Base-by-base conservation (phyloP, 208 protist genomes). In the Naegleria fowleri region DNA sequence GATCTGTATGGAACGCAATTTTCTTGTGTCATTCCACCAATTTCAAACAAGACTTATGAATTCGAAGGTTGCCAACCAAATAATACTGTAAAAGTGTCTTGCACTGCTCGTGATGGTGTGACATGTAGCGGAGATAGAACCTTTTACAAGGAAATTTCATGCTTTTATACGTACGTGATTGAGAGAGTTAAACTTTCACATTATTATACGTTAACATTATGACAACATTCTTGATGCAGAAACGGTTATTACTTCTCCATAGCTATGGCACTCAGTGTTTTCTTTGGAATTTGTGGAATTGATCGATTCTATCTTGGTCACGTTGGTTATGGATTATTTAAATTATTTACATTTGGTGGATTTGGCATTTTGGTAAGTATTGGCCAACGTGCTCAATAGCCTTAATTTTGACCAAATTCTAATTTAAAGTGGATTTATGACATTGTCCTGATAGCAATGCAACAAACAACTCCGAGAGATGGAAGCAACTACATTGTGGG, bases 301-400 rank as follows among this genome's bases (percentile, higher is more conserved):
- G 86, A 89, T 39, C 7, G 86, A 67, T 39, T 55, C 9, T 89
- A 89, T 89, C 39, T 89, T 11, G 86, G 86, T 41, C 59, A 89
- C 41, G 25, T 55, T 39, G 86, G 86, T 55, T 25, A 48, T 38
- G 86, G 86, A 38, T 29, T 89, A 39, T 41, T 89, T 11, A 89
- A 89, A 40, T 25, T 89, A 13, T 89, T 89, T 89, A 89, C 86
- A 40, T 41, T 89, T 67, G 86, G 86, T 41, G 25, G 19, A 67
- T 75, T 89, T 67, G 86, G 86, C 29, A 11, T 89, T 75, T 67
- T 55, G 41, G 40, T 55, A 38, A 55, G 83, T 43, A 7, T 55
- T 87, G 0, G 5, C 55, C 3, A 38, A 43, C 7, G 33, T 48
- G 16, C 11, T 15, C 55, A 16, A 55, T 22, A 13, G 55, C 5